A percentile compares a stretch with the other conserved stretches of the same genome.
Evolutionary conservation across 1,284 basidiomycete genomes (phyloP).

Genomic region (Malassezia furfur): DNA sequence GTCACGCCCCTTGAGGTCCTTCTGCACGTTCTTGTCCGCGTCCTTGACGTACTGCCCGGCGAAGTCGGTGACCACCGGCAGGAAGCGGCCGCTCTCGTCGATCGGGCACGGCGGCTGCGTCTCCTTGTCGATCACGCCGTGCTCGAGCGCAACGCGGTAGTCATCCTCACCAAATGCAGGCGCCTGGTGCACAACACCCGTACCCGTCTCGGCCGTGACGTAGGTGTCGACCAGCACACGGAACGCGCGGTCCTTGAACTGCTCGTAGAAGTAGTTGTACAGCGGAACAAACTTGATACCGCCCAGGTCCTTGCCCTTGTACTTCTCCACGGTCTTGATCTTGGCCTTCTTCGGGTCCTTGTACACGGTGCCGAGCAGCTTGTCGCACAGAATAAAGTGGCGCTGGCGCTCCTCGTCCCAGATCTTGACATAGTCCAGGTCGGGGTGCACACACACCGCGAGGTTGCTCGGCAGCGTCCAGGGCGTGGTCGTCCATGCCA

Average conservation of each 20-base stretch:
- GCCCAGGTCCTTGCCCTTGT: constrained; percentile 82
- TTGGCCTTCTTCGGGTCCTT: constrained; percentile 97
- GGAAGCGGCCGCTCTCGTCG: constrained; percentile 80
- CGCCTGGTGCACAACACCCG: constrained; percentile 97
- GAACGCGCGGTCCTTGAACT: constrained; percentile 89
- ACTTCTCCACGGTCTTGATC: constrained; percentile 74
- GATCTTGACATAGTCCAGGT: constrained; percentile 93
- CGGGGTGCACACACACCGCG: constrained; percentile 88
- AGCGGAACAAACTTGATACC: constrained; percentile 93
- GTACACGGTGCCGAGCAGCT: constrained; percentile 78
- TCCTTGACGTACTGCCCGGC: constrained; percentile 84
- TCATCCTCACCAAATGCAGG: constrained; percentile 99
- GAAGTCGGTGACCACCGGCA: constrained; percentile 80
- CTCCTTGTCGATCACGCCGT: constrained; percentile 70
- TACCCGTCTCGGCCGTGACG: constrained; percentile 86
- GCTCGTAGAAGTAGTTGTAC: constrained; percentile 89
- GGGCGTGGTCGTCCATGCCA: constrained; percentile 98
- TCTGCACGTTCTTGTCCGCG: constrained; percentile 90
- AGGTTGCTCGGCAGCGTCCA: constrained; percentile 97
- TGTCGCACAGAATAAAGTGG: constrained; percentile 88
- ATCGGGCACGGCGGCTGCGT: constrained; percentile 94
- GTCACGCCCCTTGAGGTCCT: constrained; percentile 76
- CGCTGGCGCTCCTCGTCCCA: constrained; percentile 77
- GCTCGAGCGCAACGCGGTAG: constrained; percentile 78
- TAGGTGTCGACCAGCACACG: constrained; percentile 81